These are phyloP conservation scores for Ajuga reptans DNA, from an alignment of 305 asterid species.

Conservation along the genomic window DNA sequence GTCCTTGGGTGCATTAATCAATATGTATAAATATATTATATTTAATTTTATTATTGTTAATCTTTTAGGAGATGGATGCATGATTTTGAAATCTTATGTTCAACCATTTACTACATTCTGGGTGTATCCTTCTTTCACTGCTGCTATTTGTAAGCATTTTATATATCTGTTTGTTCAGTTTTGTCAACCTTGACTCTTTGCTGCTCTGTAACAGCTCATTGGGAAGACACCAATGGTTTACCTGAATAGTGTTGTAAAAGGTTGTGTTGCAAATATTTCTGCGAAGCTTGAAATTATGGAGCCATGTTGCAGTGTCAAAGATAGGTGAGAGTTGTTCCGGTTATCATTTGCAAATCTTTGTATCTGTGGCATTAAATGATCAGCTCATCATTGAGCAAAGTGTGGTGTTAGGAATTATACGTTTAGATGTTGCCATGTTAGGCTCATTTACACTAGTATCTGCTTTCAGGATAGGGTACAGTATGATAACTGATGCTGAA, in stretches of 20 bases:
- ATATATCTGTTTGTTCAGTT: neutral
- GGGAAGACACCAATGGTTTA: constrained; percentile 98
- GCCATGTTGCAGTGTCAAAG: constrained; percentile 97
- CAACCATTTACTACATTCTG: neutral
- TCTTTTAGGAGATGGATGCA: neutral
- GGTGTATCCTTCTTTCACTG: neutral
- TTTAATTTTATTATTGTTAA: neutral
- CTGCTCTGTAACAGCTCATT: constrained; percentile 52
- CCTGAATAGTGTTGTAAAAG: constrained; percentile 73
- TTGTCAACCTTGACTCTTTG: neutral
- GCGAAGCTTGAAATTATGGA: constrained; percentile 98
- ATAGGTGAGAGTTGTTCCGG: constrained; percentile 45
- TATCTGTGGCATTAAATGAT: neutral
- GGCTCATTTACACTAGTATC: constrained; percentile 15
- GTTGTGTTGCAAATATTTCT: constrained; percentile 82
- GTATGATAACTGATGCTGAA: constrained; percentile 92
- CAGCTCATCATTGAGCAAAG: neutral
- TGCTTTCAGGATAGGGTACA: constrained; percentile 78
- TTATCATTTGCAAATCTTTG: constrained; percentile 4
- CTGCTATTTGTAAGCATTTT: neutral
- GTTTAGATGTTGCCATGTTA: neutral
- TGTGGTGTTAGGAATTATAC: neutral
- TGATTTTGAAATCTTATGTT: constrained; percentile 5
- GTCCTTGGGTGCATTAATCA: neutral
- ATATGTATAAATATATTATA: too few relatives aligned